Base-by-base conservation (phyloP, 768 basidiomycete genomes). In the Tricholoma bakamatsutake region DNA sequence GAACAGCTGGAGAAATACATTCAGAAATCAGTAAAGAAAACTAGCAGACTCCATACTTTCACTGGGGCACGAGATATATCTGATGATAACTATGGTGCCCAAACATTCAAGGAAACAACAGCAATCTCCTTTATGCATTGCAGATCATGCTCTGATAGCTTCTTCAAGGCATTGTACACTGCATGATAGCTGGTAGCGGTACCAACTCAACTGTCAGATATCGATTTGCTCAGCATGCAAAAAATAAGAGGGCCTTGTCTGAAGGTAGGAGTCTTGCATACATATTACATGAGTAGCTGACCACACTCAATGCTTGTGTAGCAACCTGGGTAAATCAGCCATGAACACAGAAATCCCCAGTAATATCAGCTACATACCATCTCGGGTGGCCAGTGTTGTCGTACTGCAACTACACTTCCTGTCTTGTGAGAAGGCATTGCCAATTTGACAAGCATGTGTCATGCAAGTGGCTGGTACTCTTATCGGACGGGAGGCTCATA, bases 381-480 rank as follows among this genome's bases (percentile, higher is more conserved):
- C 8, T 42, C 40, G 18, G 40, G 40, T 18, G 40, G 40, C 8
- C n/a, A 13, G 40, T 21, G 1, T 10, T 18, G 17, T 17, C 6
- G 2, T 42, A 21, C 6, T 4, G 18, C 18, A 1, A 5, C 40
- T 10, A 21, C 18, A 21, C 6, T 42, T 42, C 17, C 40, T 4
- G 2, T 17, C n/a, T 17, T 17, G 9, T 12, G 5, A 18, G 1
- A 11, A 3, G 40, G 50, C 1, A 33, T 52, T n/a, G 50, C 52
- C 45, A 60, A 52, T 35, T 54, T 50, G 43, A 56, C 57, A 47
- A 61, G 35, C 27, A 52, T 40, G 15, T 56, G 48, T 55, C 53
- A 57, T 43, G 59, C 54, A 13, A 58, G 55, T 1, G 59, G 62
- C 30, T 58, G 62, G 30, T 47, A 42, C 21, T 56, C 13, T 9